Base-by-base conservation (phyloP, 2,329 filamentous ascomycete genomes). In the Emydomyces testavorans region DNA sequence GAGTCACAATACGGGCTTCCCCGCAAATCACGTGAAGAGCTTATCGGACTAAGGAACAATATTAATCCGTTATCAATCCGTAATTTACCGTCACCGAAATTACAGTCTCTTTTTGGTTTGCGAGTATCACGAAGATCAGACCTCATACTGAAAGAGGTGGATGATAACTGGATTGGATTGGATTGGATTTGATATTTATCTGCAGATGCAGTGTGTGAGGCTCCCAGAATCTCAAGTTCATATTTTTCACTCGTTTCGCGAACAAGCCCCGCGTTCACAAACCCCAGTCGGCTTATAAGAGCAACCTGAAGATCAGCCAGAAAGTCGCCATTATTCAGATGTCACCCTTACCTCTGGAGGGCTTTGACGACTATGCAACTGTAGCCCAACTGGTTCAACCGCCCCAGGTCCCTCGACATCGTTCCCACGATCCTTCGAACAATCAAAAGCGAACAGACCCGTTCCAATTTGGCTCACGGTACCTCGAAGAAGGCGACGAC, bases 391-490 rank as follows among this genome's bases (percentile, higher is more conserved):
- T 73, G 41, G 74, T 77, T 26, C 71, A 62, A 39, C 66, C 66
- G 6, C 61, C 61, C 10, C 58, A 62, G 29, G 42, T 76, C 24
- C 75, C 78, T 47, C 65, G 80, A 29, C 78, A 83, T 58, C 79
- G 80, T 55, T 85, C 83, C 18, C 83, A 89, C 59, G 63, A 67
- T 57, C 79, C 84, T 32, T 58, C 71, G 51, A 81, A 82, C 65
- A 92, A 88, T 65, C 73, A 83, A 68, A 96, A 96, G 71, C 79
- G 87, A 58, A 85, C 72, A 62, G 88, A 95, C 62, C 92, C 92
- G 15, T 98, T 96, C 67, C 83, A 93, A 67, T 98, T 98, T 65
- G 92, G 92, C 52, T 92, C 85, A 40, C 85, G 90, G 51, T 85
- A 78, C 60, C 78, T 98, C 44, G 80, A 84, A 59, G 76, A 90